A percentile compares a stretch with the other conserved stretches of the same genome.
Evolutionary conservation across 345 rosid genomes (phyloP).

Genomic region (Corymbia maculata): DNA sequence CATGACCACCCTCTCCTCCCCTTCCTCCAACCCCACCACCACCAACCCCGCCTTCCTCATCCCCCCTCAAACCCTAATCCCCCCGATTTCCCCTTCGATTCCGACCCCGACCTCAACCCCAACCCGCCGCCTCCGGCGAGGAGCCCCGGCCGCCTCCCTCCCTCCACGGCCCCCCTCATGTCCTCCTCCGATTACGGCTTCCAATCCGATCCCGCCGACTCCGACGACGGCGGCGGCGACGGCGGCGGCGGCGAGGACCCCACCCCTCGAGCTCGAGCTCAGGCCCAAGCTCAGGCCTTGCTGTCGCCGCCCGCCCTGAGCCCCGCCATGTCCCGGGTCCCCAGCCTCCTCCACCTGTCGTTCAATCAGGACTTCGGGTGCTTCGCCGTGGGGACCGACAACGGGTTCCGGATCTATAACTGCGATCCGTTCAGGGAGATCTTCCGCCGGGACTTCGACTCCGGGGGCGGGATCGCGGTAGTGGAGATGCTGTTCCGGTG

Average conservation of each 20-base stretch:
- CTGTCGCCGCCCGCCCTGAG: neutral
- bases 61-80: neutral
- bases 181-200: neutral
- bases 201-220: neutral
- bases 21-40: neutral
- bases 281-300: neutral
- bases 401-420: constrained; percentile 30
- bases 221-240: neutral
- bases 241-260: neutral
- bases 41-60: neutral
- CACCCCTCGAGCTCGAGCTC: neutral
- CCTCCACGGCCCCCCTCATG: neutral
- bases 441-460: constrained; percentile 20
- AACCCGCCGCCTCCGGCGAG: neutral
- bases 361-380: constrained; percentile 38
- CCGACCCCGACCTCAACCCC: neutral
- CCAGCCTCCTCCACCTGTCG: constrained; percentile 23
- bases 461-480: constrained; percentile 13
- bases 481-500: constrained; percentile 30
- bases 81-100: neutral
- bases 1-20: constrained; percentile 1
- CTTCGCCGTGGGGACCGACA: constrained; percentile 29
- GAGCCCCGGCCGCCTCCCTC: neutral
- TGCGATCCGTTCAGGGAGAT: constrained; percentile 27
- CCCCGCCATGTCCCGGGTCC: neutral